Conservation (phyloP, 2,329 filamentous ascomycete genomes). For the Calonectria honghensis region DNA sequence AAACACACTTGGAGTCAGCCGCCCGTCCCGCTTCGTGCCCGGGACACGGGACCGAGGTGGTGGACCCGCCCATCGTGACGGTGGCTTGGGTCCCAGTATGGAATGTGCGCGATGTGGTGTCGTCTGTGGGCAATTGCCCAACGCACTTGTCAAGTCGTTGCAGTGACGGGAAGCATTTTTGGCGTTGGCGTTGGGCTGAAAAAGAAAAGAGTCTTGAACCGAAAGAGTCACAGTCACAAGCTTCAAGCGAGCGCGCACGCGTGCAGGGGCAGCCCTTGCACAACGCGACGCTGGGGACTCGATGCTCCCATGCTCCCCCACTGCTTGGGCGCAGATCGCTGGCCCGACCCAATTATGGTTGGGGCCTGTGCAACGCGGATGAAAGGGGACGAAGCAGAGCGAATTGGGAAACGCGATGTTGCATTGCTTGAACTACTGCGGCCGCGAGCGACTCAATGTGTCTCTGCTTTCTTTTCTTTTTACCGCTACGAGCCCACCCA, state of each 20-base stretch:
- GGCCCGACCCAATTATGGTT: slow-evolving; percentile 20
- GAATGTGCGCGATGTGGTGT: no score
- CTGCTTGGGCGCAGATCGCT: slow-evolving; percentile 31
- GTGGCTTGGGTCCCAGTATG: background rate
- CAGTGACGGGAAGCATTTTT: background rate
- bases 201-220: slow-evolving; percentile 9
- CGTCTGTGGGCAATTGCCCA: background rate
- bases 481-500: slow-evolving; percentile 11
- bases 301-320: slow-evolving; percentile 24
- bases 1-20: slow-evolving; percentile 5
- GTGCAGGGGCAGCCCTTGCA: slow-evolving; percentile 43
- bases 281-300: slow-evolving; percentile 12
- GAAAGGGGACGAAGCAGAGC: slow-evolving; percentile 31
- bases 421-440: slow-evolving; percentile 31
- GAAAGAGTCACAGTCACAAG: slow-evolving; percentile 14
- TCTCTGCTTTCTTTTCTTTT: slow-evolving; percentile 27
- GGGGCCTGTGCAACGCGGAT: slow-evolving; percentile 20
- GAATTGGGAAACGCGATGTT: slow-evolving; percentile 29
- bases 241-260: slow-evolving; percentile 16
- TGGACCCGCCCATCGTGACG: slow-evolving; percentile 7
- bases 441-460: background rate
- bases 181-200: slow-evolving; percentile 20
- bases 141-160: slow-evolving; percentile 4
- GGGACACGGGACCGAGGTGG: slow-evolving; percentile 21
- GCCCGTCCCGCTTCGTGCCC: slow-evolving; percentile 18